Evolutionary conservation across 106 monocot genomes (phyloP).

Genomic region (Agapanthus africanus): DNA sequence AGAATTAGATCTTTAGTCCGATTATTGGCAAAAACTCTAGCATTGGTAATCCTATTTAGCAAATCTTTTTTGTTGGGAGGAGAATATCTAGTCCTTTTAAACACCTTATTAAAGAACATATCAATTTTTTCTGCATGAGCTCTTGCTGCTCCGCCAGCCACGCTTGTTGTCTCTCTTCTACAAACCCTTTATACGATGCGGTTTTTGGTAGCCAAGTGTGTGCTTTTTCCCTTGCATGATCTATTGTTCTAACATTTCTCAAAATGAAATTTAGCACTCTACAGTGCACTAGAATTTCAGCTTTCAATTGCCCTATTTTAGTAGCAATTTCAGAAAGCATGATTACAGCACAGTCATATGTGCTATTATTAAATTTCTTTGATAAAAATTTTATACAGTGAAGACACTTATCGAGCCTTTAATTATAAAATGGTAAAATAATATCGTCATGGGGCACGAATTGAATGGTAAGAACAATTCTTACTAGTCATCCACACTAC

Average conservation of each 20-base stretch:
- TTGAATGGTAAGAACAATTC: not conserved
- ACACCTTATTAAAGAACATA: too few relatives aligned
- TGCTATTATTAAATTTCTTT: not conserved
- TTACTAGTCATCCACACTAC: not conserved
- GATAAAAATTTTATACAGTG: not conserved
- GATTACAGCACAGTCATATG: not conserved
- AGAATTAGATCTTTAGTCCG: too few relatives aligned
- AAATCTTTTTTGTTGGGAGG: too few relatives aligned
- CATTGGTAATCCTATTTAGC: too few relatives aligned
- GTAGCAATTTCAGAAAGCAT: not conserved
- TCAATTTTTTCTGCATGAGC: too few relatives aligned
- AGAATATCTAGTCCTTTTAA: too few relatives aligned
- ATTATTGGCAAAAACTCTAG: too few relatives aligned
- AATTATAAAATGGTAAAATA: not conserved
- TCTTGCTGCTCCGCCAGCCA: not conserved
- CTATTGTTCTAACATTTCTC: not conserved
- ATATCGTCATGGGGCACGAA: not conserved
- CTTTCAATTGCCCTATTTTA: not conserved
- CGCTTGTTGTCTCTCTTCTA: not conserved
- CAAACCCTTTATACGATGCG: not conserved
- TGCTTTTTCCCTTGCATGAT: not conserved
- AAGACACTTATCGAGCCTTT: not conserved
- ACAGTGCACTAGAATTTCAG: conserved; percentile 1
- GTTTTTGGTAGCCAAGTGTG: not conserved
- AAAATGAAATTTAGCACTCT: not conserved